phyloP scores from a whole-genome alignment of 352 stramenopile species.

The Pythium brachiatum region DNA sequence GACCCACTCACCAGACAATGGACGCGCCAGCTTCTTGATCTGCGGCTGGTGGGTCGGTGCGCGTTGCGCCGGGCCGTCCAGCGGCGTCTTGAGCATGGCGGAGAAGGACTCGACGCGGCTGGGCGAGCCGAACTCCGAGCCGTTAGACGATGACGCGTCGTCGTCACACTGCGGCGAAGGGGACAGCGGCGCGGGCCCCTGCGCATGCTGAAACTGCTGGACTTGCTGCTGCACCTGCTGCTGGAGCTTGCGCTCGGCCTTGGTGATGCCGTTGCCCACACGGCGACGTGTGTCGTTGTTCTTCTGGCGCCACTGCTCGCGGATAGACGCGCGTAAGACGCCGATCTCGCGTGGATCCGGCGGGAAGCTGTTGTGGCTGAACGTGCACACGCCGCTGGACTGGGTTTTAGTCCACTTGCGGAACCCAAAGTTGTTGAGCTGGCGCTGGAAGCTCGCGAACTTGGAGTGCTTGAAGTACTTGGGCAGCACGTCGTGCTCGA shows the following conservation, averaged over 20 bases:
- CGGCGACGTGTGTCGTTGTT: slow-evolving; percentile 41
- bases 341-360: slow-evolving; percentile 43
- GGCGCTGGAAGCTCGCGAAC: slow-evolving; percentile 90
- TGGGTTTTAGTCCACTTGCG: slow-evolving; percentile 83
- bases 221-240: slow-evolving; percentile 26
- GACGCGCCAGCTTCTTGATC: slow-evolving; percentile 54
- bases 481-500: slow-evolving; percentile 88
- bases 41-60: slow-evolving; percentile 45
- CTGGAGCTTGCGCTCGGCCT: slow-evolving; percentile 38
- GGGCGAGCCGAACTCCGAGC: slow-evolving; percentile 14
- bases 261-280: slow-evolving; percentile 50
- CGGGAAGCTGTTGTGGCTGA: slow-evolving; percentile 82
- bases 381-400: slow-evolving; percentile 77
- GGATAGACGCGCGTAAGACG: slow-evolving; percentile 42
- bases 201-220: slow-evolving; percentile 10
- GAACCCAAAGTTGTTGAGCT: slow-evolving; percentile 94
- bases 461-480: slow-evolving; percentile 95
- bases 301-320: slow-evolving; percentile 74
- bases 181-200: neutral
- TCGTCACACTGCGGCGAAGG: neutral
- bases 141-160: neutral
- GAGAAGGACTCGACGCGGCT: slow-evolving; percentile 35
- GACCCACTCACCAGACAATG: slow-evolving; percentile 24
- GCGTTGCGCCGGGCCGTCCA: slow-evolving; percentile 21
- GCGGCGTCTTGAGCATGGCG: slow-evolving; percentile 41